A percentile compares a stretch with the other conserved stretches of the same genome.
Evolutionary conservation across 2,329 filamentous ascomycete genomes (phyloP).

Genomic region (Magnaporthales sp.): DNA sequence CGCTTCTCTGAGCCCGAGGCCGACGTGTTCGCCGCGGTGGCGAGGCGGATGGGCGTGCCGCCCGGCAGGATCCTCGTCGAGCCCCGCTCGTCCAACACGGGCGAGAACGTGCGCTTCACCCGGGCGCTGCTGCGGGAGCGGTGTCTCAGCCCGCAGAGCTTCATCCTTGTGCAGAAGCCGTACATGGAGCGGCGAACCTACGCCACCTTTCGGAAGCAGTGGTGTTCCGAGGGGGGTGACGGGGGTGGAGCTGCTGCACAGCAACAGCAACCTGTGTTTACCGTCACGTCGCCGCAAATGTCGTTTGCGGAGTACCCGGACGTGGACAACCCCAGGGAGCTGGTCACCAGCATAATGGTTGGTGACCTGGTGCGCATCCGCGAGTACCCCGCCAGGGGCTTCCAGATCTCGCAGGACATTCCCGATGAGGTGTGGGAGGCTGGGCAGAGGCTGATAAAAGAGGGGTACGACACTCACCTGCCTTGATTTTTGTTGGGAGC

Average conservation of each 20-base stretch:
- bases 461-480: slow-evolving; percentile 28
- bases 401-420: slow-evolving; percentile 33
- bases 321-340: slow-evolving; percentile 27
- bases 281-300: slow-evolving; percentile 31
- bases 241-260: not conserved
- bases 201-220: slow-evolving; percentile 37
- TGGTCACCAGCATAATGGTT: slow-evolving; percentile 35
- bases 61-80: slow-evolving; percentile 28
- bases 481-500: slow-evolving; percentile 16
- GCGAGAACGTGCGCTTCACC: slow-evolving; percentile 37
- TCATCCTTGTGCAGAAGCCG: slow-evolving; percentile 37
- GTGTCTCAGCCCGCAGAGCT: slow-evolving; percentile 18
- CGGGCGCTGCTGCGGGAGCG: slow-evolving; percentile 22
- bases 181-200: slow-evolving; percentile 39
- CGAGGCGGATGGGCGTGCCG: slow-evolving; percentile 29
- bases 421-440: slow-evolving; percentile 32
- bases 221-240: slow-evolving; percentile 23
- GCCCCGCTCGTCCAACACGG: slow-evolving; percentile 32
- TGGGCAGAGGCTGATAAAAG: slow-evolving; percentile 27
- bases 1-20: slow-evolving; percentile 33
- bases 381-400: slow-evolving; percentile 32
- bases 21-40: slow-evolving; percentile 31
- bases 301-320: slow-evolving; percentile 31
- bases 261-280: slow-evolving; percentile 17
- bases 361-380: slow-evolving; percentile 33